These are phyloP conservation scores for Phytophthora tubulina DNA, from an alignment of 352 stramenopile species.

Conservation along the genomic window DNA sequence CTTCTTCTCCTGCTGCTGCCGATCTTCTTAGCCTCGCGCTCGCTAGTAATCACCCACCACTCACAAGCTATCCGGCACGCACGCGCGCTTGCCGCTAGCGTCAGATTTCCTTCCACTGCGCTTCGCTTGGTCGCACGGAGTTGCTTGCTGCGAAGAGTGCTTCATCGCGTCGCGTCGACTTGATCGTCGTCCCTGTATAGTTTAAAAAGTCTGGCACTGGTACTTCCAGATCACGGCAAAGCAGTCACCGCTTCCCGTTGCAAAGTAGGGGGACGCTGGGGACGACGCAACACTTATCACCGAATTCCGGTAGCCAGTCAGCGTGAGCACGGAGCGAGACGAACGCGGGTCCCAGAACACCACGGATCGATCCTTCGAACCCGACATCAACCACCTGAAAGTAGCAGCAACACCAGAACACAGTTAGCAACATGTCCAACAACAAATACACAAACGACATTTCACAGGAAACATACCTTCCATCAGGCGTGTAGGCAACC, in stretches of 20 bases:
- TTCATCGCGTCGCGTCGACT: conserved; percentile 38
- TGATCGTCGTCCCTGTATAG: conserved; percentile 52
- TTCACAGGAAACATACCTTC: conserved; percentile 59
- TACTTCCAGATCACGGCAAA: conserved; percentile 91
- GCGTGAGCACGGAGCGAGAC: conserved; percentile 81
- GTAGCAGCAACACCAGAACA: conserved; percentile 25
- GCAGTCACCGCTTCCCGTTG: conserved; percentile 85
- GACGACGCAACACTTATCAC: conserved; percentile 90
- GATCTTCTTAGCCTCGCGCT: conserved; percentile 33
- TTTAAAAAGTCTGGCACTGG: conserved; percentile 90
- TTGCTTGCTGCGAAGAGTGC: conserved; percentile 17
- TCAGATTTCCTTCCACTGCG: conserved; percentile 31
- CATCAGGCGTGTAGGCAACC: conserved; percentile 88
- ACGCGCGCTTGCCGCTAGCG: conserved; percentile 33
- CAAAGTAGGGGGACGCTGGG: conserved; percentile 86
- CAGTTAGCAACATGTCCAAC: conserved; percentile 13
- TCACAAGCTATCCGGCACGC: conserved; percentile 8
- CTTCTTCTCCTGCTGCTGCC: conserved; percentile 33
- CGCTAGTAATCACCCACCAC: conserved; percentile 26
- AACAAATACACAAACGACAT: not conserved
- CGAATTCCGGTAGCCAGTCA: conserved; percentile 89
- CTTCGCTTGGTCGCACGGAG: conserved; percentile 27
- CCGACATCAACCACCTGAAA: conserved; percentile 85
- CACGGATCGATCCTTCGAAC: conserved; percentile 88
- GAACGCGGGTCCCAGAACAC: conserved; percentile 90